Base-by-base conservation (phyloP, 2,329 filamentous ascomycete species). In the Tolypocladium sp. region DNA sequence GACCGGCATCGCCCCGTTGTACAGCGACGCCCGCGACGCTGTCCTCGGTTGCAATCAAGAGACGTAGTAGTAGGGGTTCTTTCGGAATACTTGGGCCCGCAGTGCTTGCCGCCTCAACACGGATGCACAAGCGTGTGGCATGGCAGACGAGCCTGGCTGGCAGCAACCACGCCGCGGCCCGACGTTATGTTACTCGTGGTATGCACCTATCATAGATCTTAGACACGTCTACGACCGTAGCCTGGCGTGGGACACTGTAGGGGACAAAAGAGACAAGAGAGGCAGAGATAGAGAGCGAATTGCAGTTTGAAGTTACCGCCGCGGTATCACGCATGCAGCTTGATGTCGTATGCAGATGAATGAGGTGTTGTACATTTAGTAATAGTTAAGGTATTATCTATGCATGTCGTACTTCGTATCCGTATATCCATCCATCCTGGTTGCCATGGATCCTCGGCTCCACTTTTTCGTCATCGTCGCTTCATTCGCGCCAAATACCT, bases 1-100 rank as follows among this genome's bases (percentile, higher is more conserved):
- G 92, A 95, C 90, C 1, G 90, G 84, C 35, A 92, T 96, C 65
- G 83, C 77, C 59, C 89, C 91, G 10, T 71, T 91, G 52, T 93
- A 91, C 72, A 75, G 79, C 7, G 82, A 89, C 70, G 89, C 89
- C 40, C 83, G 88, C 65, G 80, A 76, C 1, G 82, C 82, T 35
- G 84, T 87, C 5, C 71, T 85, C 62, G 77, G 75, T 10, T 2
- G 15, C 15, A 22, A 20, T 38, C 40, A 30, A 22, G 8, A 56
- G 22, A n/a, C 37, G 12, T 58, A 54, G 25, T 58, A 54, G 25
- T 20, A 30, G 12, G 2, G 17, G 30, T 15, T 27, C 12, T 49
- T 49, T 30, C 17, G 25, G 46, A 15, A 22, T 20, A 30, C 15
- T 4, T 10, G 46, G 15, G 46, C 46, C 25, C 46, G 25, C 25